A percentile compares a stretch with the other conserved stretches of the same genome.
Evolutionary conservation across 73 alveolate genomes (phyloP).

Genomic region (Tetrahymena elliotti): DNA sequence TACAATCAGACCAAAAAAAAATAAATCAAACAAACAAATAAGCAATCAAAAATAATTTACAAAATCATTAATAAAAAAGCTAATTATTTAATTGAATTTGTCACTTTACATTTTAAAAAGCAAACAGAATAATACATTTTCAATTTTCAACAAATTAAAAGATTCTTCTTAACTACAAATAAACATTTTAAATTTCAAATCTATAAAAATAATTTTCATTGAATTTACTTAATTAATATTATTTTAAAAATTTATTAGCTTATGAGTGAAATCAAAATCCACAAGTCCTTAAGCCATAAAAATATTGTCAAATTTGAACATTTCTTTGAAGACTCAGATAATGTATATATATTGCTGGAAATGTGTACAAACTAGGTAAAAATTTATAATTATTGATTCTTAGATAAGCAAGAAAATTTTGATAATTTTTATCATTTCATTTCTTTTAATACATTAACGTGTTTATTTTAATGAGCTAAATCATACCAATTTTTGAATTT

Average conservation of each 20-base stretch:
- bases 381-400: not conserved
- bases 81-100: not conserved
- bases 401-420: not conserved
- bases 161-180: too few species aligned
- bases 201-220: too few species aligned
- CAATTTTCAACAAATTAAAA: not conserved
- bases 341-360: conserved; percentile 77
- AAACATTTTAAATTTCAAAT: too few species aligned
- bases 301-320: conserved; percentile 83
- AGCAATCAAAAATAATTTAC: too few species aligned
- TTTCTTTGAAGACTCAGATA: conserved; percentile 82
- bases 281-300: conserved; percentile 73
- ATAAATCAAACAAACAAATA: not conserved
- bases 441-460: too few species aligned
- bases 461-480: too few species aligned
- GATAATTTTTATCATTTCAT: too few species aligned
- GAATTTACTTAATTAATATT: not conserved
- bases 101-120: not conserved
- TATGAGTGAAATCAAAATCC: conserved; percentile 86
- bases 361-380: conserved; percentile 61
- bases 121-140: not conserved
- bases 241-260: conserved; percentile 31
- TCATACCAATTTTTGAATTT: not conserved
- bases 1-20: not conserved
- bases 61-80: too few species aligned